Conservation (phyloP, 129 eudicot genomes). For the Scalesia atractyloides region DNA sequence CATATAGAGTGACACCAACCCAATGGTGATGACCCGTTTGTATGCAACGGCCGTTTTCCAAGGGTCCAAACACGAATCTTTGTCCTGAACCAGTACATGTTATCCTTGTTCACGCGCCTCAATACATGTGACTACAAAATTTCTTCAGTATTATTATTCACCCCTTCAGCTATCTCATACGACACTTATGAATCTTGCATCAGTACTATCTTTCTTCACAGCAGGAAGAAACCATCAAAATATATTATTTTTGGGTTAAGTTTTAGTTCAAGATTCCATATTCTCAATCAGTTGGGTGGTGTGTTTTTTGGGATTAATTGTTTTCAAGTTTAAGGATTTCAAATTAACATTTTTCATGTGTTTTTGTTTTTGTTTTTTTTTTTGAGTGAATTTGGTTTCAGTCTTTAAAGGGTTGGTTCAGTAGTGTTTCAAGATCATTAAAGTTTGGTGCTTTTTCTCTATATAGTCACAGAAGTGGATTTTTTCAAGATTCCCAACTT, state of each 20-base stretch:
- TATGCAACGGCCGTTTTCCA: not conserved
- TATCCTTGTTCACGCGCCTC: constrained; percentile 27
- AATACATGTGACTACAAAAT: constrained; percentile 24
- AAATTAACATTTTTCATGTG: not conserved
- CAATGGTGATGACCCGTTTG: not conserved
- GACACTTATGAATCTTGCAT: not conserved
- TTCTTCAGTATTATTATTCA: not conserved
- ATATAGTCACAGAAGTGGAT: not conserved
- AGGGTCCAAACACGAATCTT: constrained; percentile 28
- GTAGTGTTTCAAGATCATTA: constrained; percentile 16
- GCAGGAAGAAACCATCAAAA: not conserved
- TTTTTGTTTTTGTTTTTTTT: not conserved
- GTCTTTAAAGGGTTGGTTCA: constrained; percentile 6
- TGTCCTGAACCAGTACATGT: constrained; percentile 18
- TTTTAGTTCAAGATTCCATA: not conserved
- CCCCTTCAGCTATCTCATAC: not conserved
- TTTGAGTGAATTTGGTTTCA: not conserved
- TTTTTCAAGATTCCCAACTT: constrained; percentile 10
- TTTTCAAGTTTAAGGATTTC: not conserved
- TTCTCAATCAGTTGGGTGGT: constrained; percentile 10
- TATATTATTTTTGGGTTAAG: not conserved
- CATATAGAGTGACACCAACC: not conserved
- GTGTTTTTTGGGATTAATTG: not conserved
- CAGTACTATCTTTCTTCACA: not conserved
- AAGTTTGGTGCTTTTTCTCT: constrained; percentile 16